A percentile compares a stretch with the other conserved stretches of the same genome.
Evolutionary conservation across 495 filamentous ascomycete genomes (phyloP).

Genomic region (Melanomma pulvis-pyrius): DNA sequence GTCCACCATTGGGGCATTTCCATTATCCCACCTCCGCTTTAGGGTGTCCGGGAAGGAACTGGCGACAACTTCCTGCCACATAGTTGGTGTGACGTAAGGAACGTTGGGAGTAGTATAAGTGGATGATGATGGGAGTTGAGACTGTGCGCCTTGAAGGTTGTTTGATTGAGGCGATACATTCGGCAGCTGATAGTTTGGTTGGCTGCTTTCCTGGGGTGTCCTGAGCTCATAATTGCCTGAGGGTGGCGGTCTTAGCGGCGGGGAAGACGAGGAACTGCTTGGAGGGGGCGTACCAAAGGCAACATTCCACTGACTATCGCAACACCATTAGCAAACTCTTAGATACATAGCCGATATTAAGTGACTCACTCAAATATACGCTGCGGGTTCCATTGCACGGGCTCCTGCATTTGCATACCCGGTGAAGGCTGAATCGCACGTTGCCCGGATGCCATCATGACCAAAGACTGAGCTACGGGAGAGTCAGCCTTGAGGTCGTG

Average conservation of each 20-base stretch:
- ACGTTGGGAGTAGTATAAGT: slow-evolving; percentile 35
- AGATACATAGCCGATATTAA: not conserved
- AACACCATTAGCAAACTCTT: slow-evolving; percentile 3
- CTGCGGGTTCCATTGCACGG: slow-evolving; percentile 84
- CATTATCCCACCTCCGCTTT: slow-evolving; percentile 72
- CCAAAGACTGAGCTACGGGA: slow-evolving; percentile 74
- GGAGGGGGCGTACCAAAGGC: slow-evolving; percentile 72
- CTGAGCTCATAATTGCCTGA: slow-evolving; percentile 37
- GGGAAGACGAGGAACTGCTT: slow-evolving; percentile 38
- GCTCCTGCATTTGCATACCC: slow-evolving; percentile 65
- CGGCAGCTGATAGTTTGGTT: slow-evolving; percentile 32
- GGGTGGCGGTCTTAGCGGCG: slow-evolving; percentile 48
- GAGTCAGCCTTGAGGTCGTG: slow-evolving; percentile 80
- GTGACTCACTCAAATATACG: slow-evolving; percentile 86
- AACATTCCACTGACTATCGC: slow-evolving; percentile 80
- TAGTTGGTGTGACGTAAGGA: slow-evolving; percentile 83
- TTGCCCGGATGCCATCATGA: slow-evolving; percentile 69
- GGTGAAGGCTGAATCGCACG: slow-evolving; percentile 52
- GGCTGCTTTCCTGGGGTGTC: slow-evolving; percentile 32
- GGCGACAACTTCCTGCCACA: slow-evolving; percentile 96
- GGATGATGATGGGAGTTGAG: slow-evolving; percentile 27
- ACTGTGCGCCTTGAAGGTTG: slow-evolving; percentile 15
- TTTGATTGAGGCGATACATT: slow-evolving; percentile 30
- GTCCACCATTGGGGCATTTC: slow-evolving; percentile 34
- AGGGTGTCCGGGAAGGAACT: slow-evolving; percentile 79